A percentile compares a stretch with the other conserved stretches of the same genome.
Conservation (phyloP, 1,139 yeast species). For the Sugiyamaella xylanicola region DNA sequence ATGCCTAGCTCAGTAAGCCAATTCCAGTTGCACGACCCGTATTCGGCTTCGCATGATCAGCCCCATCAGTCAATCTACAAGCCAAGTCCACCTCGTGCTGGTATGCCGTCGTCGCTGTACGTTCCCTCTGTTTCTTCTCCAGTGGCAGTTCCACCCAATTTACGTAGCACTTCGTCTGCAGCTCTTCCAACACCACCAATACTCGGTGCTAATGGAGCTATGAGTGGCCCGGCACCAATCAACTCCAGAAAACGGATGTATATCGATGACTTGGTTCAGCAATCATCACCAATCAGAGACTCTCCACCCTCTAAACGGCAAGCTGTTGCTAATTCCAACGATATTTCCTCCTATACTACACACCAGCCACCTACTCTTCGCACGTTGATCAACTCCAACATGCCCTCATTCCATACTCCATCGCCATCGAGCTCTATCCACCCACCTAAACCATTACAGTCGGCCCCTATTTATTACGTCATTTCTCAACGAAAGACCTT, state of each 20-base stretch:
- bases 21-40: conserved; percentile 1
- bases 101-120: background rate
- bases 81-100: conserved; percentile 2
- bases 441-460: conserved; percentile 2
- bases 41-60: background rate
- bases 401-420: conserved; percentile 8
- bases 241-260: conserved; percentile 7
- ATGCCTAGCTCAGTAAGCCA: background rate
- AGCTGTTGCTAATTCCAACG: background rate
- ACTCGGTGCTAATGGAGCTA: background rate
- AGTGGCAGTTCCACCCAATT: background rate
- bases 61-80: background rate
- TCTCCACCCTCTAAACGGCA: conserved; percentile 3
- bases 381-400: conserved; percentile 13
- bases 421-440: conserved; percentile 2
- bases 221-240: conserved; percentile 8
- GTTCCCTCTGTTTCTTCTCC: conserved; percentile 6
- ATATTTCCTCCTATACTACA: background rate
- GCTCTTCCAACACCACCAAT: background rate
- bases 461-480: conserved; percentile 25
- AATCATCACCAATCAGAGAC: background rate
- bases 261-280: background rate
- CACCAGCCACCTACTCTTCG: conserved; percentile 13
- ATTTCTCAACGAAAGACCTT: conserved; percentile 25
- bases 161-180: background rate